Conservation (phyloP, 1,284 basidiomycete genomes). For the Microbotryum scabiosae region DNA sequence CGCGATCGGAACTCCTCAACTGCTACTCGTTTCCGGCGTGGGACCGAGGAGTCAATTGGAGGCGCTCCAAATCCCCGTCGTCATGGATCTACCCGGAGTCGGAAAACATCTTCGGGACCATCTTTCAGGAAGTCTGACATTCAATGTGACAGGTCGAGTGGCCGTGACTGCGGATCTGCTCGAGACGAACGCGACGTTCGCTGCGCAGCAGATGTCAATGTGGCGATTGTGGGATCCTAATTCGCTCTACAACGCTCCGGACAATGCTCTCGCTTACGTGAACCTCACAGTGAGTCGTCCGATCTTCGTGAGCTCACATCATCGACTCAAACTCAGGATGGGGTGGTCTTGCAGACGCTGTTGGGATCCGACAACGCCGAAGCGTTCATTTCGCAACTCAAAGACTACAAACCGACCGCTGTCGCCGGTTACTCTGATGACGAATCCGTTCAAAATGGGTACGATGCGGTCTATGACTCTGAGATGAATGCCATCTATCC, state of each 20-base stretch:
- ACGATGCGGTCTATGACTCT: slow-evolving; percentile 25
- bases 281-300: slow-evolving; percentile 43
- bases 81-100: slow-evolving; percentile 50
- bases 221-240: slow-evolving; percentile 33
- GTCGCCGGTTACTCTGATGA: slow-evolving; percentile 32
- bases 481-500: slow-evolving; percentile 26
- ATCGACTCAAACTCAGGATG: neutral
- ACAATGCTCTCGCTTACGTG: slow-evolving; percentile 59
- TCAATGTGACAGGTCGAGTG: slow-evolving; percentile 25
- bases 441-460: slow-evolving; percentile 9
- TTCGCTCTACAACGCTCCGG: slow-evolving; percentile 55
- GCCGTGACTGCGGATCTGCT: slow-evolving; percentile 31
- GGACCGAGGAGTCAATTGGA: slow-evolving; percentile 54
- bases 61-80: slow-evolving; percentile 47
- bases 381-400: slow-evolving; percentile 37
- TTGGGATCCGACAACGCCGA: slow-evolving; percentile 41
- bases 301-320: too few species aligned
- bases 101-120: slow-evolving; percentile 47
- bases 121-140: slow-evolving; percentile 31
- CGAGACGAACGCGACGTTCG: slow-evolving; percentile 28
- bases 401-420: slow-evolving; percentile 40
- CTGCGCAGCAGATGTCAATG: slow-evolving; percentile 27
- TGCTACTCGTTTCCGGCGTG: slow-evolving; percentile 63
- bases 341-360: slow-evolving; percentile 37
- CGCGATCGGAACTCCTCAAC: slow-evolving; percentile 41